phyloP scores from a whole-genome alignment of 495 filamentous ascomycete species.

The Daldinia decipiens region DNA sequence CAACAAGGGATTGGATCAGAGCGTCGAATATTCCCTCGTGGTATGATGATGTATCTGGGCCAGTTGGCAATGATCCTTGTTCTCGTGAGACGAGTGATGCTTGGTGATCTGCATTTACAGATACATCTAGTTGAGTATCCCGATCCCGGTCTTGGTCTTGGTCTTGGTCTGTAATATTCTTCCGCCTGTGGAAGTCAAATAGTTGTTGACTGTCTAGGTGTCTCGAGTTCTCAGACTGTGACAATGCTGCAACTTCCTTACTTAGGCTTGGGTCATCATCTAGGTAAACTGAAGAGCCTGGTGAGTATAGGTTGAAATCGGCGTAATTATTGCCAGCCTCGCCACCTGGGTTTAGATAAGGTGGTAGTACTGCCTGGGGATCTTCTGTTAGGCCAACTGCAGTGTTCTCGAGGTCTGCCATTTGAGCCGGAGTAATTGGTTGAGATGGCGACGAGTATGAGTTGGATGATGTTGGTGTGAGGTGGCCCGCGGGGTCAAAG shows the following conservation, averaged over 20 bases:
- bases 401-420: constrained; percentile 23
- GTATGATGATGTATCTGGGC: constrained; percentile 1
- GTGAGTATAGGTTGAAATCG: constrained; percentile 64
- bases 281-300: constrained; percentile 52
- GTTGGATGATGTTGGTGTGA: constrained; percentile 50
- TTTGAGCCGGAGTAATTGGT: constrained; percentile 49
- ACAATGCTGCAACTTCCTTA: constrained; percentile 39
- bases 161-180: neutral
- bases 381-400: constrained; percentile 22
- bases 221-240: constrained; percentile 14
- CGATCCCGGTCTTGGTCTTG: neutral
- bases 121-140: neutral
- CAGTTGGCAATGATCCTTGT: constrained; percentile 2
- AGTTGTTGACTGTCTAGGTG: constrained; percentile 16
- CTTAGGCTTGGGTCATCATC: constrained; percentile 53
- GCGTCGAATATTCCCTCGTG: neutral
- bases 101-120: neutral
- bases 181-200: constrained; percentile 4
- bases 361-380: constrained; percentile 46
- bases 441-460: constrained; percentile 52
- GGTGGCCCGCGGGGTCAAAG: constrained; percentile 48
- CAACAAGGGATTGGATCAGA: neutral
- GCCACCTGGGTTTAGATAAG: constrained; percentile 55
- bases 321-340: constrained; percentile 57
- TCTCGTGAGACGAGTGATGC: neutral